phyloP scores from a whole-genome alignment of 768 basidiomycete genomes.

The Asterophora parasitica region DNA sequence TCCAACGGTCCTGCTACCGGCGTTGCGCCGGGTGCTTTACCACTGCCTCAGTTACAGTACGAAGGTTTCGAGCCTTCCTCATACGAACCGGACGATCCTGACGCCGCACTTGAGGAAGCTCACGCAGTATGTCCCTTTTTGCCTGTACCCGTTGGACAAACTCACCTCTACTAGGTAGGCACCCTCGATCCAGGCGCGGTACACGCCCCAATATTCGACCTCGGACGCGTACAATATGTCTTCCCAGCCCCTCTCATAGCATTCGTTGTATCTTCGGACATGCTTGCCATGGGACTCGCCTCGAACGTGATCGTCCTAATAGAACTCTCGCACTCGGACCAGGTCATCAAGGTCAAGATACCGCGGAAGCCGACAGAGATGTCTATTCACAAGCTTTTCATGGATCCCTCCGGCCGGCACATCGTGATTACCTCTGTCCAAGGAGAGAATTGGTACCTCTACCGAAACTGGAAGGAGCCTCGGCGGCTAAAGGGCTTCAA shows the following conservation, averaged over 20 bases:
- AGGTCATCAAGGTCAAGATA: slow-evolving; percentile 76
- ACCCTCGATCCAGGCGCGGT: slow-evolving; percentile 26
- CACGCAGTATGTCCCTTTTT: slow-evolving; percentile 19
- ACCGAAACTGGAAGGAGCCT: slow-evolving; percentile 76
- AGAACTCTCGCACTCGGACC: slow-evolving; percentile 83
- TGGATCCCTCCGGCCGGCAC: slow-evolving; percentile 92
- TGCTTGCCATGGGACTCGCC: slow-evolving; percentile 77
- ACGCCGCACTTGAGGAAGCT: slow-evolving; percentile 37
- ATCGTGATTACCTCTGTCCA: slow-evolving; percentile 79
- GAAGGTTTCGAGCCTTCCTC: slow-evolving; percentile 86
- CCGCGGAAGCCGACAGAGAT: slow-evolving; percentile 72
- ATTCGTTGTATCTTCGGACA: slow-evolving; percentile 81
- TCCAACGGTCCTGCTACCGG: slow-evolving; percentile 47
- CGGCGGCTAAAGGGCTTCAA: slow-evolving; percentile 75
- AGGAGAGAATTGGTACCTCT: slow-evolving; percentile 94
- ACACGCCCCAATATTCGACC: slow-evolving; percentile 66
- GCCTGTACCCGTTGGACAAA: not conserved
- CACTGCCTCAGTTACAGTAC: slow-evolving; percentile 63
- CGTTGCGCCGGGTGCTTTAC: slow-evolving; percentile 26
- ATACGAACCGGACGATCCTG: slow-evolving; percentile 44
- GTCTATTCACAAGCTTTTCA: slow-evolving; percentile 77
- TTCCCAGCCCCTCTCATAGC: slow-evolving; percentile 81
- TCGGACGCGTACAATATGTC: slow-evolving; percentile 85
- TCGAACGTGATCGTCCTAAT: slow-evolving; percentile 82
- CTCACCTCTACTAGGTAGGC: slow-evolving; percentile 23